Evolutionary conservation across 305 asterid genomes (phyloP), one percentile per base, ranked within the genome.

Genomic region (Petunia hybrid): DNA sequence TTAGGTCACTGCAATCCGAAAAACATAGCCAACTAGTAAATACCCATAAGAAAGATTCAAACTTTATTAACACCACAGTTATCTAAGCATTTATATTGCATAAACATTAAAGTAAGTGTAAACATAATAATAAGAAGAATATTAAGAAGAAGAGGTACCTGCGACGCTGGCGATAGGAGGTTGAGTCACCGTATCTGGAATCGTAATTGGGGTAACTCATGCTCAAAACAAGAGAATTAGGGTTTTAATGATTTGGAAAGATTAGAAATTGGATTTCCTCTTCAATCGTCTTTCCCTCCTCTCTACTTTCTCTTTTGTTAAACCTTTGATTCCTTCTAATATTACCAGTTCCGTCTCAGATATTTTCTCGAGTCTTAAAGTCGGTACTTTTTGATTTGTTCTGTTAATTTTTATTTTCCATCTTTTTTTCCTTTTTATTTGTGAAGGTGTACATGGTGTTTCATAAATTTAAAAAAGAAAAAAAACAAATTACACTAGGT

Each of bases 101-200:
- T 16, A 68, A 53, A 36, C 76, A 70, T 42, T 3, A 43, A 45
- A 5, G 67, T 2, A 67, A 38, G 62, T 40, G 55, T 36, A 14
- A 14, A 56, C 16, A 46, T 12, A 56, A 43, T 16, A 36, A 67
- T 3, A 31, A 22, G 5, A 45, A 45, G n/a, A 64, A 63, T 16
- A 40, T 6, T 59, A 60, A 76, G 14, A 9, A 8, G 9, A 74
- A 41, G 16, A 69, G 43, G 70, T 89, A 95, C 98, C 97, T 89
- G 73, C 98, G 93, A 70, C 98, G 98, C 81, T 91, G 91, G 79
- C 97, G 98, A 74, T 95, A 95, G 61, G 98, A 95, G 80, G 85
- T 79, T 67, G 91, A 85, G 60, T 95, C 99, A 70, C 87, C 82
- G 62, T 89, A 87, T 64, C 99, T 90, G 77, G 95, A 76, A 59